Evolutionary conservation across 2,329 filamentous ascomycete species (phyloP).

Genomic region (Talaromyces rugulosus): DNA sequence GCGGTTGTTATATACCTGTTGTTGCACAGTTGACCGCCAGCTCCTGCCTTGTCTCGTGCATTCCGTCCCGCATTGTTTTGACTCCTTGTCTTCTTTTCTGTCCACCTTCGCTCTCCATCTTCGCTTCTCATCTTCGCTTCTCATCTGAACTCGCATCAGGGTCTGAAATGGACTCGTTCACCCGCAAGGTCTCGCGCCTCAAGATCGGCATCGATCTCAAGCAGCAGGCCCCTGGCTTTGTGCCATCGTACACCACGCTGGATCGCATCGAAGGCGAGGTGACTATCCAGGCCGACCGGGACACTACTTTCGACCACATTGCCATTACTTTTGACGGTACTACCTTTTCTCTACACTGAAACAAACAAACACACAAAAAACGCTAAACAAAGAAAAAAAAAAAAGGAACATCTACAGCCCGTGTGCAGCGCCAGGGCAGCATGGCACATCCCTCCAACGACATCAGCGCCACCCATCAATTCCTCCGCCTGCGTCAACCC

Average conservation of each 20-base stretch:
- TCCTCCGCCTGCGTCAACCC: conserved; percentile 60
- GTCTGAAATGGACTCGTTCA: conserved; percentile 24
- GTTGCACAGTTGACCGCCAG: too few species aligned
- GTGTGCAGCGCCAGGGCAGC: conserved; percentile 52
- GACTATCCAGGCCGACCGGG: conserved; percentile 46
- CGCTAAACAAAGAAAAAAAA: too few species aligned
- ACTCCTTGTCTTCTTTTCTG: not conserved
- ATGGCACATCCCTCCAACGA: conserved; percentile 51
- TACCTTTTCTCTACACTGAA: conserved; percentile 7
- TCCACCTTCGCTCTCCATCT: too few species aligned
- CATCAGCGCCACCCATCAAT: conserved; percentile 56
- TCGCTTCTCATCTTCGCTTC: too few species aligned
- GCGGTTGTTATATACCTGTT: too few species aligned
- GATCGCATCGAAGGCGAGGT: conserved; percentile 55
- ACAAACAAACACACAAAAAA: too few species aligned
- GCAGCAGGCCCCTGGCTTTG: conserved; percentile 30
- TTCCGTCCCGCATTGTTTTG: too few species aligned
- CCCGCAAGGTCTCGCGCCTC: conserved; percentile 22
- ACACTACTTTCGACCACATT: conserved; percentile 55
- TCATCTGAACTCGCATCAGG: not conserved
- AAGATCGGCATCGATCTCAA: conserved; percentile 27
- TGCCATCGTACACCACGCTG: conserved; percentile 53
- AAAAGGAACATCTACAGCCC: conserved; percentile 48
- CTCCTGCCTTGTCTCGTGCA: too few species aligned
- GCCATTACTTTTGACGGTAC: conserved; percentile 56